phyloP scores from a whole-genome alignment of 106 monocot genomes.

The Hemerocallis citrina region DNA sequence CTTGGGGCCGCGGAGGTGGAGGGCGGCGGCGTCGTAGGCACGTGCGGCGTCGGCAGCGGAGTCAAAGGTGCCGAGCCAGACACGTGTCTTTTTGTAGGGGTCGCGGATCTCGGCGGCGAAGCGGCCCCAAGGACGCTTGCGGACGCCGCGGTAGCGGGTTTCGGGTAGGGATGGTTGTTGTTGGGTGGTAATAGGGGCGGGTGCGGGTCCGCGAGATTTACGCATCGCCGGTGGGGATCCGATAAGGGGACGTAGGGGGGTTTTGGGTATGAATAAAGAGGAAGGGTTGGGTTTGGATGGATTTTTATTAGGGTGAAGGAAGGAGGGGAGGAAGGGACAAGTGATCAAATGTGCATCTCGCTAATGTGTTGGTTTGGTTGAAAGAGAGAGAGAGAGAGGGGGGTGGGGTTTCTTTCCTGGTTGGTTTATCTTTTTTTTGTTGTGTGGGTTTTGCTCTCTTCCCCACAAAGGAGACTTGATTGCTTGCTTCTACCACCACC shows the following conservation, averaged over 20 bases:
- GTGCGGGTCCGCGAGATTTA: conserved; percentile 6
- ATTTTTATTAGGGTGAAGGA: background rate
- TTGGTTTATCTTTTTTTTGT: background rate
- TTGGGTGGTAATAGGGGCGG: background rate
- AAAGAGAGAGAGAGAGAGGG: background rate
- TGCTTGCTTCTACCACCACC: conserved; percentile 11
- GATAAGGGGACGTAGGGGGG: background rate
- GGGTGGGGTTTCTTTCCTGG: background rate
- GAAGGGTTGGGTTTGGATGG: background rate
- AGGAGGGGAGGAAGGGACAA: background rate
- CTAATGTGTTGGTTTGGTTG: too few relatives aligned
- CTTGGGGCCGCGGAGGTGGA: conserved; percentile 54
- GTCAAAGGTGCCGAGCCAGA: conserved; percentile 68
- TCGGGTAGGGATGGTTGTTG: conserved; percentile 2
- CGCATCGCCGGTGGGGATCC: conserved; percentile 23
- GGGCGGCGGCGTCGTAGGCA: conserved; percentile 61
- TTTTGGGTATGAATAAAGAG: background rate
- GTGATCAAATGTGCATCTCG: too few relatives aligned
- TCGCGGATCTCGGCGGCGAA: conserved; percentile 67
- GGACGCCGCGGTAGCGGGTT: conserved; percentile 45
- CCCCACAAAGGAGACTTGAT: conserved; percentile 10
- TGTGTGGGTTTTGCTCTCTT: background rate
- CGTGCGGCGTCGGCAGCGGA: conserved; percentile 64
- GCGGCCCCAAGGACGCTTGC: conserved; percentile 65
- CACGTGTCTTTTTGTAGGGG: conserved; percentile 39